Percentiles rank a stretch among this genome's conserved stretches.
Conservation (phyloP, 2,329 filamentous ascomycete genomes). For the Phyllosticta paracitricarpa region DNA sequence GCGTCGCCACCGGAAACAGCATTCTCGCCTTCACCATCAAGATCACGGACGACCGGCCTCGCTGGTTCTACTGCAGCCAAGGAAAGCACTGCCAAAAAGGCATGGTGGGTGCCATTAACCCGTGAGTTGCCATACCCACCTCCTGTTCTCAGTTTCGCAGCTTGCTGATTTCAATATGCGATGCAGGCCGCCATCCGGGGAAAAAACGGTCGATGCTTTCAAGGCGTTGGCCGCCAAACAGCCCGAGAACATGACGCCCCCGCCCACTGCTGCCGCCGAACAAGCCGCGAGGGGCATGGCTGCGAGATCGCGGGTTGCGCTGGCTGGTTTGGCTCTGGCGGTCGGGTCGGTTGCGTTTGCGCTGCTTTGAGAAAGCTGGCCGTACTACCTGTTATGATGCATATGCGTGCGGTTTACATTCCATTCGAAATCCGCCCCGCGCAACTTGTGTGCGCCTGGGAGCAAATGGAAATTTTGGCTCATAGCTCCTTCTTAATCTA, state of each 20-base stretch:
- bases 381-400: neutral
- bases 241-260: constrained; percentile 31
- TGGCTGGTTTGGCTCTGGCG: neutral
- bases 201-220: constrained; percentile 27
- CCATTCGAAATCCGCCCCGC: too few relatives aligned
- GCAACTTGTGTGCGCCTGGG: too few relatives aligned
- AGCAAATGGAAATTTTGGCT: too few relatives aligned
- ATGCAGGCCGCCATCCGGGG: constrained; percentile 20
- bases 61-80: constrained; percentile 74
- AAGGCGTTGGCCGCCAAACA: constrained; percentile 28
- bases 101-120: constrained; percentile 70
- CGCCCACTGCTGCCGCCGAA: constrained; percentile 12
- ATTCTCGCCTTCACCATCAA: constrained; percentile 62
- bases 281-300: neutral
- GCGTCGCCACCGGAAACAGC: constrained; percentile 6
- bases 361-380: neutral
- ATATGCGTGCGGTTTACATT: too few relatives aligned
- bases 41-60: constrained; percentile 57
- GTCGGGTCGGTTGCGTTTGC: neutral
- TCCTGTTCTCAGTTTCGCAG: neutral
- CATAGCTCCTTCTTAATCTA: too few relatives aligned
- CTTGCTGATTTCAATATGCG: constrained; percentile 16
- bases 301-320: neutral
- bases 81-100: constrained; percentile 63
- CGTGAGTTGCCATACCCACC: constrained; percentile 38